Conservation (phyloP, 208 protist genomes). For the Dictyostelium gargantuum region DNA sequence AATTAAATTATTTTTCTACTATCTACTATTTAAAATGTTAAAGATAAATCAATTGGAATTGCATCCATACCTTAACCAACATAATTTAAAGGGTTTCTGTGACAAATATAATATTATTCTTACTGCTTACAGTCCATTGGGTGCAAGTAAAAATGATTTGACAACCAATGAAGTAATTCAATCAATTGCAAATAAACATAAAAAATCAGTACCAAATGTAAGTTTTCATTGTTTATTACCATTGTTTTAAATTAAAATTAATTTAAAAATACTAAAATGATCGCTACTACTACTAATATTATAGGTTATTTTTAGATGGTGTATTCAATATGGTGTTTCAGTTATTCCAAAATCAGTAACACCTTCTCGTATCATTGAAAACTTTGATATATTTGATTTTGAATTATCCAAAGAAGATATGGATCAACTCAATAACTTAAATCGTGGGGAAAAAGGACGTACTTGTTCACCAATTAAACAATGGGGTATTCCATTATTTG, state of each 20-base stretch:
- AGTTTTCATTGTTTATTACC: no score
- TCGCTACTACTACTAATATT: no score
- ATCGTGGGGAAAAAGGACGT: background rate
- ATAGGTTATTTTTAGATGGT: constrained; percentile 74
- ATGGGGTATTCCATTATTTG: background rate
- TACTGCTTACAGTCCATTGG: constrained; percentile 82
- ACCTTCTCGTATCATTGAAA: constrained; percentile 87
- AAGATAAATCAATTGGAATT: constrained; percentile 73
- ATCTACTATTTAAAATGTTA: no score
- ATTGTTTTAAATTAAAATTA: no score
- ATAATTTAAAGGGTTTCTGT: constrained; percentile 66
- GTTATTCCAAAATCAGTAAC: constrained; percentile 89
- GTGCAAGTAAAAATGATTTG: background rate
- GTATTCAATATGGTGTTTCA: constrained; percentile 63
- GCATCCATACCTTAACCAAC: constrained; percentile 71
- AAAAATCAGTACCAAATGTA: constrained; percentile 68
- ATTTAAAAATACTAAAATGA: no score
- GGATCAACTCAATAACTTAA: background rate
- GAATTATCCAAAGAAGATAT: constrained; percentile 78
- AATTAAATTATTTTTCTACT: constrained; percentile 25
- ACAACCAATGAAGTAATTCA: background rate
- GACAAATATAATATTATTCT: constrained; percentile 65
- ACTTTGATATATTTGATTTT: constrained; percentile 91
- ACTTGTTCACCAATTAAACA: background rate
- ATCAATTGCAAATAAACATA: constrained; percentile 65